Conservation (phyloP, 345 rosid species). For the Geranium brycei region DNA sequence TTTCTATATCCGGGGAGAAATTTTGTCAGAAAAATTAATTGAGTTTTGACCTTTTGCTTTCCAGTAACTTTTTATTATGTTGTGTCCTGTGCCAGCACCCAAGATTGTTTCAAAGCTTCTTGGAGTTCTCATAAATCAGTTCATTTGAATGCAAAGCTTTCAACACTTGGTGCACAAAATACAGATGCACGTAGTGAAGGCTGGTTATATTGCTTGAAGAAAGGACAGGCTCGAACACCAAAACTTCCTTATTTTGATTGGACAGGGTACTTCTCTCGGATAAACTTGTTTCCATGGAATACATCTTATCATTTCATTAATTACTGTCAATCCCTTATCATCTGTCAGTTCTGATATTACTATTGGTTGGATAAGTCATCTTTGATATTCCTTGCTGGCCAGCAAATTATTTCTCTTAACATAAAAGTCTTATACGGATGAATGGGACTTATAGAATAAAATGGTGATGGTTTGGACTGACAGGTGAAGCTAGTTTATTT, state of each 20-base stretch:
- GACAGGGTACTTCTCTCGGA: slow-evolving; percentile 59
- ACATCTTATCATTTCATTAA: slow-evolving; percentile 4
- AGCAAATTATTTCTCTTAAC: background rate
- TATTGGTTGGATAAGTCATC: background rate
- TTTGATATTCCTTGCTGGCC: background rate
- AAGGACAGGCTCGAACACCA: slow-evolving; percentile 51
- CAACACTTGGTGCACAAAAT: slow-evolving; percentile 31
- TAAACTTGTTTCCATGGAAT: background rate
- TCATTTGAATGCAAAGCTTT: slow-evolving; percentile 58
- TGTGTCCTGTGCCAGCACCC: slow-evolving; percentile 35
- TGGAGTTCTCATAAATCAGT: slow-evolving; percentile 89
- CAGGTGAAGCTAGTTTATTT: no score
- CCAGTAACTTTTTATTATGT: slow-evolving; percentile 5
- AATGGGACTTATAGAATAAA: background rate
- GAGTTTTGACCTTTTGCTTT: background rate
- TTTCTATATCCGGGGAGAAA: background rate
- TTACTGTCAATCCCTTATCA: background rate
- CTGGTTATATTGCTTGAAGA: slow-evolving; percentile 69
- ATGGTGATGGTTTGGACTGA: background rate
- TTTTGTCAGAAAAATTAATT: background rate
- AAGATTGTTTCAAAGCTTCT: slow-evolving; percentile 88
- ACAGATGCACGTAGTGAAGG: slow-evolving; percentile 38
- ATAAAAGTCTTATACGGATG: no score
- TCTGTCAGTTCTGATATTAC: background rate
- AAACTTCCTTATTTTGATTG: slow-evolving; percentile 76